Percentiles rank a stretch among this genome's conserved stretches.
phyloP scores from a whole-genome alignment of 139 green algal genomes.

The Pseudopediastrum boryanum region DNA sequence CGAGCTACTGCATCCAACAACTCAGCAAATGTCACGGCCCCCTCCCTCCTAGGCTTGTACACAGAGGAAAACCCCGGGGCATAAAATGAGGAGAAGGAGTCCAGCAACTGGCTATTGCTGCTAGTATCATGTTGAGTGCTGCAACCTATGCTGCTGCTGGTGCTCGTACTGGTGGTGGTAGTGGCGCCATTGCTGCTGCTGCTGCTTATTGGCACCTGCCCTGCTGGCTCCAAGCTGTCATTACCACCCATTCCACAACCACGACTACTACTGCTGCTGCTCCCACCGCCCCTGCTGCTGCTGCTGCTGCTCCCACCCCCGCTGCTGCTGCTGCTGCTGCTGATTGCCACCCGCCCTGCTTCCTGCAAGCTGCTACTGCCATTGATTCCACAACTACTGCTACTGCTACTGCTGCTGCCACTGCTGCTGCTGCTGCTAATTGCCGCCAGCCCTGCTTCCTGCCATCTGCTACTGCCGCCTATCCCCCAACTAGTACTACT shows the following conservation, averaged over 20 bases:
- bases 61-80: conserved; percentile 76
- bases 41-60: conserved; percentile 75
- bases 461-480: too few relatives aligned
- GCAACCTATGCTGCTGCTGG: neutral
- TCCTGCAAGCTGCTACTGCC: too few relatives aligned
- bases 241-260: too few relatives aligned
- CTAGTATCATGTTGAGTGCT: too few relatives aligned
- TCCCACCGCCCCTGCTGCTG: neutral
- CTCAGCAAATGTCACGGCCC: conserved; percentile 75
- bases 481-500: neutral
- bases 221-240: too few relatives aligned
- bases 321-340: conserved; percentile 8
- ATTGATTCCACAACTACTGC: too few relatives aligned
- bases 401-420: too few relatives aligned
- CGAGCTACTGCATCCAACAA: conserved; percentile 75
- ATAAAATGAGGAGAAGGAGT: too few relatives aligned
- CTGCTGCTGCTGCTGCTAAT: neutral
- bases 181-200: conserved; percentile 1
- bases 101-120: too few relatives aligned
- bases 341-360: too few relatives aligned
- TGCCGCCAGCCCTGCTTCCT: too few relatives aligned
- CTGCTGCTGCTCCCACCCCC: neutral
- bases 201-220: neutral
- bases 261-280: too few relatives aligned
- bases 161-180: neutral